Conservation (phyloP, 805 yeast genomes). For the Peterozyma toletana region DNA sequence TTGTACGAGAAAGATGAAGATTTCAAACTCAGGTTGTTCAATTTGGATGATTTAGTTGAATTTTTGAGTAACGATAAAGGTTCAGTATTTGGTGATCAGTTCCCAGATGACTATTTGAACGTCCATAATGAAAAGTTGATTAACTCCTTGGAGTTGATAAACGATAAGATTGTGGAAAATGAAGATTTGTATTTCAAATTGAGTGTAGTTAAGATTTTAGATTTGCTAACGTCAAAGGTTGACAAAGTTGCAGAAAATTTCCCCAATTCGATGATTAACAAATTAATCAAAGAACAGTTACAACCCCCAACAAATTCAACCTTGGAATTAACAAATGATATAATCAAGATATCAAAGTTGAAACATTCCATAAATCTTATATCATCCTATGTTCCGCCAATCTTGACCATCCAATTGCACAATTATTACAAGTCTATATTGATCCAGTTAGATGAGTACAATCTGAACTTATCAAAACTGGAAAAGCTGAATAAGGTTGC, state of each 20-base stretch:
- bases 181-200: slow-evolving; percentile 39
- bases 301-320: slow-evolving; percentile 13
- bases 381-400: slow-evolving; percentile 31
- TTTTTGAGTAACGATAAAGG: slow-evolving; percentile 14
- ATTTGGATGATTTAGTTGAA: slow-evolving; percentile 39
- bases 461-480: slow-evolving; percentile 13
- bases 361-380: slow-evolving; percentile 40
- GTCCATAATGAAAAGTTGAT: slow-evolving; percentile 18
- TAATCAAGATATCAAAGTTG: slow-evolving; percentile 26
- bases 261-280: slow-evolving; percentile 25
- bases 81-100: slow-evolving; percentile 21
- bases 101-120: slow-evolving; percentile 22
- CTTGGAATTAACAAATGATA: slow-evolving; percentile 9
- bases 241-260: slow-evolving; percentile 25
- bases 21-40: slow-evolving; percentile 21
- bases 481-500: slow-evolving; percentile 18
- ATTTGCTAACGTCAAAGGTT: slow-evolving; percentile 31
- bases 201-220: slow-evolving; percentile 27
- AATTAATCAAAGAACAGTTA: slow-evolving; percentile 17
- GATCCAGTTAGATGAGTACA: slow-evolving; percentile 9
- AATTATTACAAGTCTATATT: slow-evolving; percentile 14
- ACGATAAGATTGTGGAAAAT: slow-evolving; percentile 33
- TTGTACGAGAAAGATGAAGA: slow-evolving; percentile 11
- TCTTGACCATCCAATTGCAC: slow-evolving; percentile 19
- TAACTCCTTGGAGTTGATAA: slow-evolving; percentile 21